Conservation (phyloP, 2,329 filamentous ascomycete species). For the Trichoderma aggressivum region DNA sequence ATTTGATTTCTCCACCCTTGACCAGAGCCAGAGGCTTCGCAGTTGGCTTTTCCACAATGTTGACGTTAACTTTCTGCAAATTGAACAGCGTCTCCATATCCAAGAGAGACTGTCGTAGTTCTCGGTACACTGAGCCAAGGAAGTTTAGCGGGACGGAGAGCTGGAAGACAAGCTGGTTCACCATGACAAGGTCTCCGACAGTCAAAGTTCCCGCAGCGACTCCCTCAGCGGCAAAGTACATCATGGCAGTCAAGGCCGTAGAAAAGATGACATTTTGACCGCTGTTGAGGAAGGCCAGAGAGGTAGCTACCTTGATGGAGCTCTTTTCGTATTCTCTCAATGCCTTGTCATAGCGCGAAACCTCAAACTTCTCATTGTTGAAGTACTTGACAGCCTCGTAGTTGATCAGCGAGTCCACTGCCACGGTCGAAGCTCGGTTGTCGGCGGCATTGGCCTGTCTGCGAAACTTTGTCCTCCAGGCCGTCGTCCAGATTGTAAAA, state of each 20-base stretch:
- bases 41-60: conserved; percentile 71
- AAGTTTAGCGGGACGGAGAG: conserved; percentile 97
- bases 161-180: conserved; percentile 98
- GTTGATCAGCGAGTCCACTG: conserved; percentile 95
- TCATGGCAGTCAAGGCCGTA: conserved; percentile 89
- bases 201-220: conserved; percentile 78
- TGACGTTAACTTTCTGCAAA: conserved; percentile 92
- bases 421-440: conserved; percentile 90
- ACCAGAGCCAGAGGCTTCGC: conserved; percentile 70
- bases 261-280: conserved; percentile 98
- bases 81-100: conserved; percentile 99
- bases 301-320: conserved; percentile 95
- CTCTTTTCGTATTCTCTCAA: conserved; percentile 84
- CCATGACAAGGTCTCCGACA: conserved; percentile 95
- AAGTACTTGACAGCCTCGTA: conserved; percentile 99
- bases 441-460: conserved; percentile 94
- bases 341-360: conserved; percentile 83
- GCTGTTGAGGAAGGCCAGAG: conserved; percentile 85
- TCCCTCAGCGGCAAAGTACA: conserved; percentile 92
- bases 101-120: conserved; percentile 86
- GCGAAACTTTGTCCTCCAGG: conserved; percentile 95
- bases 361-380: conserved; percentile 97
- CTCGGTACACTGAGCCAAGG: conserved; percentile 94
- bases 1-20: conserved; percentile 82
- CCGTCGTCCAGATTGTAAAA: conserved; percentile 96